Percentiles rank a stretch among this genome's conserved stretches.
phyloP scores from a whole-genome alignment of 2,329 filamentous ascomycete genomes.

The Capronia americana region DNA sequence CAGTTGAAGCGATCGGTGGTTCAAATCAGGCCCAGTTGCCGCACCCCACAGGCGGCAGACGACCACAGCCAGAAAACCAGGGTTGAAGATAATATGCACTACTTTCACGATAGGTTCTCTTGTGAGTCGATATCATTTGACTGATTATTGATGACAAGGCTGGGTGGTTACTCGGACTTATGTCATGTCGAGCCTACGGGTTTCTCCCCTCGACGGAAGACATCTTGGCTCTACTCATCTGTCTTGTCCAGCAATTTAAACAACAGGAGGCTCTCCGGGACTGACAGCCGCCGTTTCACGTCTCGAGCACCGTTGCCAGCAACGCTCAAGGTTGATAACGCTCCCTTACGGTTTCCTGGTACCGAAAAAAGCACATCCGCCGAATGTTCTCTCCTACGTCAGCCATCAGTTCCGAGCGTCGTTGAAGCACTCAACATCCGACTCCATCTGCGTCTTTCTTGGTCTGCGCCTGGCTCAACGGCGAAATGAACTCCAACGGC shows the following conservation, averaged over 20 bases:
- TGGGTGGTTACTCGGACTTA: background rate
- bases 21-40: background rate
- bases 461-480: background rate
- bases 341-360: background rate
- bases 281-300: background rate
- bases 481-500: background rate
- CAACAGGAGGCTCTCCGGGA: no score
- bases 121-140: background rate
- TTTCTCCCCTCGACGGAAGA: background rate
- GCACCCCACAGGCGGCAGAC: background rate
- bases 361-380: background rate
- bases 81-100: background rate
- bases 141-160: background rate
- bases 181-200: background rate
- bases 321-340: background rate
- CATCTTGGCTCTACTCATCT: background rate
- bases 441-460: background rate
- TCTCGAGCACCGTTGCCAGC: background rate
- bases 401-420: background rate
- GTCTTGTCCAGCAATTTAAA: background rate
- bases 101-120: background rate
- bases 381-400: no score
- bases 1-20: background rate
- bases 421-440: background rate
- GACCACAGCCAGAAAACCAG: background rate